These are phyloP conservation scores for Exophiala lecanii-corni DNA, from an alignment of 2,329 filamentous ascomycete genomes.

Conservation along the genomic window DNA sequence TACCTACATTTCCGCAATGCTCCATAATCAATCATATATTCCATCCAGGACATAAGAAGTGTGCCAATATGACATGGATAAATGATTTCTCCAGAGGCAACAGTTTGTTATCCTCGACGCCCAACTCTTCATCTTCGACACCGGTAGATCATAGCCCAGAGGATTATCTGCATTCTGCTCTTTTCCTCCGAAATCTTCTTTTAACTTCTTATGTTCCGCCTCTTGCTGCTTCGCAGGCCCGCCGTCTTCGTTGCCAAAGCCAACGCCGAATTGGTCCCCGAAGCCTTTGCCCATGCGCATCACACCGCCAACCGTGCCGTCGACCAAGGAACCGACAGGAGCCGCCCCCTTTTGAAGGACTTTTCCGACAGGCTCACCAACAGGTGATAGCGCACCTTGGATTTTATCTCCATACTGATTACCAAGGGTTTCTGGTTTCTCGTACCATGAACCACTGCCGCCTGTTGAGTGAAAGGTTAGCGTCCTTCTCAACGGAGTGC, in stretches of 20 bases:
- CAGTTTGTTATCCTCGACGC: no score
- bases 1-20: no score
- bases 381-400: constrained; percentile 24
- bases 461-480: neutral
- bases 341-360: constrained; percentile 21
- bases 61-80: no score
- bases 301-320: constrained; percentile 26
- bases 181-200: constrained; percentile 26
- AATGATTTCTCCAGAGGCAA: no score
- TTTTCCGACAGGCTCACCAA: constrained; percentile 27
- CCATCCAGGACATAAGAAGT: no score
- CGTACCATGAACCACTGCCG: constrained; percentile 3
- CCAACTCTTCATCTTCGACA: no score
- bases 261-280: constrained; percentile 23
- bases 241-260: constrained; percentile 26
- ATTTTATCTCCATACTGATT: constrained; percentile 26
- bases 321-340: constrained; percentile 27
- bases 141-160: no score
- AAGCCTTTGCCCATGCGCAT: constrained; percentile 25
- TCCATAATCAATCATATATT: no score
- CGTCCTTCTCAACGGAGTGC: no score
- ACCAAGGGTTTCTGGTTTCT: constrained; percentile 23
- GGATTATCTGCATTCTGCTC: constrained; percentile 28
- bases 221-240: constrained; percentile 24
- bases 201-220: constrained; percentile 23